phyloP scores from a whole-genome alignment of 768 basidiomycete species.

The Leccinum disarticulatum region DNA sequence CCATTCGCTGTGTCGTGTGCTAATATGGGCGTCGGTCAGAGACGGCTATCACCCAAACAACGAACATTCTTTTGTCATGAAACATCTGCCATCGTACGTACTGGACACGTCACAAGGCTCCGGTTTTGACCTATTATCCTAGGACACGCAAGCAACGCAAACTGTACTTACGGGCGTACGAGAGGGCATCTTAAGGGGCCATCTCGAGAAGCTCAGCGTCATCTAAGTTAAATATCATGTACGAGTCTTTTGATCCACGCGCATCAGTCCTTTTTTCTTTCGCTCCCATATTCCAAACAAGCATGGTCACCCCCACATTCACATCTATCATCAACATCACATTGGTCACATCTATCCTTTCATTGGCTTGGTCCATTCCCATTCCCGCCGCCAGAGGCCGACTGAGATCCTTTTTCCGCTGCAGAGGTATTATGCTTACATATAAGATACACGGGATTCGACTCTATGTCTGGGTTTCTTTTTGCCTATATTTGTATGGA shows the following conservation, averaged over 20 bases:
- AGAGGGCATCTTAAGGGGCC: conserved; percentile 38
- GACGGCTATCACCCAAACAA: conserved; percentile 52
- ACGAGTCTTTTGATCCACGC: neutral
- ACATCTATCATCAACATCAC: neutral
- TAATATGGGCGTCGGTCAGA: conserved; percentile 35
- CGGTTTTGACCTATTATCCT: neutral
- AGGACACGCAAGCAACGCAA: conserved; percentile 42
- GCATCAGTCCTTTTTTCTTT: neutral
- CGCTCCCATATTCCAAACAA: neutral
- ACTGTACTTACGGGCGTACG: conserved; percentile 41
- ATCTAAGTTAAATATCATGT: conserved; percentile 16
- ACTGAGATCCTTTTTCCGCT: neutral
- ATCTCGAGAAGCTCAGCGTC: conserved; percentile 33
- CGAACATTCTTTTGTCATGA: conserved; percentile 68
- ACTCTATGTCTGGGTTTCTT: neutral
- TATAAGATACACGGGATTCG: neutral
- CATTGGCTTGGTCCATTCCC: neutral
- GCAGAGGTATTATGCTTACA: neutral
- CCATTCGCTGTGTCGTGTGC: neutral
- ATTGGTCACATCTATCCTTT: neutral
- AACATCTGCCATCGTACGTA: conserved; percentile 67
- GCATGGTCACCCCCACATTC: neutral
- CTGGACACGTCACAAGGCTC: neutral
- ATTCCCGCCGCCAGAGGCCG: neutral
- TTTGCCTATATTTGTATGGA: neutral